Evolutionary conservation across 2,329 filamentous ascomycete genomes (phyloP), one percentile per base, ranked within the genome.

Genomic region (Spiromastix sp.): DNA sequence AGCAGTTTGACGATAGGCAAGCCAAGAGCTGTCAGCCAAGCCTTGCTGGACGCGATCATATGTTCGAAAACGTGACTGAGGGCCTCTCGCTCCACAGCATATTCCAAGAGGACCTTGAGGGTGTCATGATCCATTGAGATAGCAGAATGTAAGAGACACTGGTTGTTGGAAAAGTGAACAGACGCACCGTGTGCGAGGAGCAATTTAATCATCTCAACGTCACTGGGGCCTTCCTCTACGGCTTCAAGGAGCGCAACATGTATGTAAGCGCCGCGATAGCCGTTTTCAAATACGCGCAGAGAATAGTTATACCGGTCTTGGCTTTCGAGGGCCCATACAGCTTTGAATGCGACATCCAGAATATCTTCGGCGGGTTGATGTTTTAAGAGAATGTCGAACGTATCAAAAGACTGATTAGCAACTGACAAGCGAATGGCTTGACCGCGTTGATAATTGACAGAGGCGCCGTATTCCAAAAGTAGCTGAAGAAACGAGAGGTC

Each of bases 121-220:
- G 31, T 40, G 9, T 22, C 20, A 16, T 8, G 24, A 36, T 47
- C 34, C 30, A 28, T 42, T 13, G 37, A 42, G 5, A 37, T 37
- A 8, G 45, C 46, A 4, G 45, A 39, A 13, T 43, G 37, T 20
- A 43, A 26, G 3, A 77, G 62, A 4, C 70, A 67, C 35, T 75
- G 70, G 1, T 72, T 72, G 7, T 64, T 60, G 13, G 68, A 68
- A 47, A 68, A 68, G 45, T 77, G 69, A 0, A 71, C 66, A 35
- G 70, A 68, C 3, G 73, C 74, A 0, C 73, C 72, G 20, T 67
- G 61, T 1, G 51, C 42, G 5, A 78, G 54, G 12, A 79, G 48
- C 7, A 75, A 62, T 18, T 54, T 56, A 20, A 77, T 60, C 10
- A 76, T 36, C 4, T 44, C 40, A 13, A 29, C 16, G 18, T 46